Base-by-base conservation (phyloP, 441 rosid species). In the Arabidopsis hybrid region DNA sequence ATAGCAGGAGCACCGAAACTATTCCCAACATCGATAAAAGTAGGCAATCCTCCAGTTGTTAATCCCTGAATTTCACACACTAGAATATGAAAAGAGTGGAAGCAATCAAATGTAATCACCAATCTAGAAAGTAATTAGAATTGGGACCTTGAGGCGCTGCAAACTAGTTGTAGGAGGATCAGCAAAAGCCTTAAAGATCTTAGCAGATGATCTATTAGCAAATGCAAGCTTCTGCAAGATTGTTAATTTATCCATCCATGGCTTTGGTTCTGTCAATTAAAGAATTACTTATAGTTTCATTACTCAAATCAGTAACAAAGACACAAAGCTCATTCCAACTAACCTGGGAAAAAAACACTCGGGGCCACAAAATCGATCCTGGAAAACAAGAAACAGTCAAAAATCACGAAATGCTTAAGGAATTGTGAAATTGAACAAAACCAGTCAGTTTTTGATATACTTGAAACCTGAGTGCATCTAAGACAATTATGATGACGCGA, bases 1-100 rank as follows among this genome's bases (percentile, higher is more conserved):
- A 95, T 93, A 46, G 97, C 99, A 57, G 99, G 97, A 32, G 99
- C 96, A 67, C 99, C 97, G 70, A 95, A 91, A 85, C 95, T 93
- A 69, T 92, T 91, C 40, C 97, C 98, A 67, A 95, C 91, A 78
- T 95, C 98, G 5, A 93, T 83, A 83, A 95, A 95, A 59, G 99
- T 93, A 45, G 98, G 98, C 77, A 95, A 84, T 55, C 97, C 99
- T 80, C 98, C 97, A 9, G 97, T 95, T 46, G 98, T 90, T 79
- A 95, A 83, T 29, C 97, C 99, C 99, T 95, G 78, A 36, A 63
- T 60, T 66, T 56, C 50, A 73, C 36, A 36, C 51, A 64, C 14
- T 21, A 43, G 11, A 13, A 29, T 18, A 16, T 32, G 43, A 16
- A 45, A 65, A 61, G 10, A 57, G 55, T 17, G 42, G 3, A 53